Percentiles rank a stretch among this genome's conserved stretches.
These are phyloP conservation scores for Pythium biforme DNA, from an alignment of 352 stramenopile species.

Conservation along the genomic window DNA sequence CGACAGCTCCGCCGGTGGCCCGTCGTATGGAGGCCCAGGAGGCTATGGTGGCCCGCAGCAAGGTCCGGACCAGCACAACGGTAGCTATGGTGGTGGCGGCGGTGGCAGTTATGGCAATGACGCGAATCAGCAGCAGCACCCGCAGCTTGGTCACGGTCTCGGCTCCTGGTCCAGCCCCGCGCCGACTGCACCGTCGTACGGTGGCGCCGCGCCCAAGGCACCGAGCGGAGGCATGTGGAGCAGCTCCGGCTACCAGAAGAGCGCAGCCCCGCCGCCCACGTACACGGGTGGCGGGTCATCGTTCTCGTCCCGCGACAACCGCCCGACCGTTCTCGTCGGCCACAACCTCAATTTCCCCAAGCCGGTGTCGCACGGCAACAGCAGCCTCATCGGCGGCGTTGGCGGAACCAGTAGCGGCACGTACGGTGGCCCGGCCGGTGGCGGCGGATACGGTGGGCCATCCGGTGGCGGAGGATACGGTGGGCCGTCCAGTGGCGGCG, in stretches of 20 bases:
- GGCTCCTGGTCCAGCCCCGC: slow-evolving; percentile 49
- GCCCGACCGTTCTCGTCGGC: slow-evolving; percentile 79
- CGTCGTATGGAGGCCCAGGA: slow-evolving; percentile 24
- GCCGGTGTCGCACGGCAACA: slow-evolving; percentile 45
- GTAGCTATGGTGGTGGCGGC: slow-evolving; percentile 19
- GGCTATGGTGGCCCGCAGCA: slow-evolving; percentile 33
- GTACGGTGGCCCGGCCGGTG: slow-evolving; percentile 33
- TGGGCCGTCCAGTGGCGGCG: slow-evolving; percentile 25
- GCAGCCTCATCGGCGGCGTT: slow-evolving; percentile 39
- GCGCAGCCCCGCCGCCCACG: slow-evolving; percentile 36
- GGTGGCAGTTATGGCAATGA: slow-evolving; percentile 28
- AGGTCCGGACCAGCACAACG: slow-evolving; percentile 25
- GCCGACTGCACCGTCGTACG: slow-evolving; percentile 29
- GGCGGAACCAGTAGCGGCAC: slow-evolving; percentile 34
- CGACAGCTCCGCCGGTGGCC: slow-evolving; percentile 34
- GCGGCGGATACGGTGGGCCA: slow-evolving; percentile 35
- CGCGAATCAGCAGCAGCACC: slow-evolving; percentile 18
- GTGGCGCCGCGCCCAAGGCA: slow-evolving; percentile 34
- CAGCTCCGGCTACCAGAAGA: slow-evolving; percentile 81
- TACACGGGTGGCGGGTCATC: slow-evolving; percentile 35
- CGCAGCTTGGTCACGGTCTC: slow-evolving; percentile 32
- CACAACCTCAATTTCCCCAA: slow-evolving; percentile 77
- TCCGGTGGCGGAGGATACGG: slow-evolving; percentile 36
- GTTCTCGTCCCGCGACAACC: slow-evolving; percentile 67
- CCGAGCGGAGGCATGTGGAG: slow-evolving; percentile 68